Conservation (phyloP, 495 filamentous ascomycete species). For the Hamigera avellanea region DNA sequence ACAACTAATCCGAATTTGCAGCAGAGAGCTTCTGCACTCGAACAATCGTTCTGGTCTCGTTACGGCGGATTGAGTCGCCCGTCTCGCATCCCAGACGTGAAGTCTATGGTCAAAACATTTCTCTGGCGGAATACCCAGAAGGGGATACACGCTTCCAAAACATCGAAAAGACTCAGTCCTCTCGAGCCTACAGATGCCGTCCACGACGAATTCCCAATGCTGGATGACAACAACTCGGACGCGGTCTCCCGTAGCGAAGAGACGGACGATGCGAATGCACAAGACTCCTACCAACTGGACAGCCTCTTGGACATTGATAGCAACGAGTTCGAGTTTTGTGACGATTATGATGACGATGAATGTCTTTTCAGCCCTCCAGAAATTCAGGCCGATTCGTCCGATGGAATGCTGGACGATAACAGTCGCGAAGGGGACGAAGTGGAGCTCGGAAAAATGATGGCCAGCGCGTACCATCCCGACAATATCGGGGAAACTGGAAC, state of each 20-base stretch:
- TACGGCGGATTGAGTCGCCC: not conserved
- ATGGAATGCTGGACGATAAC: too few relatives aligned
- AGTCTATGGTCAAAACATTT: slow-evolving; percentile 8
- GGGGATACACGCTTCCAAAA: slow-evolving; percentile 8
- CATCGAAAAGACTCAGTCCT: not conserved
- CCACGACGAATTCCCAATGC: not conserved
- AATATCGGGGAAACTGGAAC: too few relatives aligned
- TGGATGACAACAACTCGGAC: not conserved
- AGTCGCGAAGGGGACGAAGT: too few relatives aligned
- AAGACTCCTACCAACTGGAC: too few relatives aligned
- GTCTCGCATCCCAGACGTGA: not conserved
- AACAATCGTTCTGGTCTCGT: not conserved
- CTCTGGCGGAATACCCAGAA: slow-evolving; percentile 21
- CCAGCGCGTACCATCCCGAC: too few relatives aligned
- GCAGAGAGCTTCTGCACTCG: slow-evolving; percentile 3
- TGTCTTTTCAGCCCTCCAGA: not conserved
- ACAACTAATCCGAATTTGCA: slow-evolving; percentile 7
- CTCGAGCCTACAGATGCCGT: not conserved
- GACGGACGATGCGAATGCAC: not conserved
- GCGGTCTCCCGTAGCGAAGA: not conserved
- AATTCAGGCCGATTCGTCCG: too few relatives aligned
- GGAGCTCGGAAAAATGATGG: too few relatives aligned
- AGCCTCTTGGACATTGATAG: not conserved
- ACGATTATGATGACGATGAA: too few relatives aligned
- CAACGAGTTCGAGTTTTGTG: not conserved